Evolutionary conservation across 2,329 filamentous ascomycete species (phyloP), one percentile per base, ranked within the genome.

Genomic region (Keithomyces neogunnii): DNA sequence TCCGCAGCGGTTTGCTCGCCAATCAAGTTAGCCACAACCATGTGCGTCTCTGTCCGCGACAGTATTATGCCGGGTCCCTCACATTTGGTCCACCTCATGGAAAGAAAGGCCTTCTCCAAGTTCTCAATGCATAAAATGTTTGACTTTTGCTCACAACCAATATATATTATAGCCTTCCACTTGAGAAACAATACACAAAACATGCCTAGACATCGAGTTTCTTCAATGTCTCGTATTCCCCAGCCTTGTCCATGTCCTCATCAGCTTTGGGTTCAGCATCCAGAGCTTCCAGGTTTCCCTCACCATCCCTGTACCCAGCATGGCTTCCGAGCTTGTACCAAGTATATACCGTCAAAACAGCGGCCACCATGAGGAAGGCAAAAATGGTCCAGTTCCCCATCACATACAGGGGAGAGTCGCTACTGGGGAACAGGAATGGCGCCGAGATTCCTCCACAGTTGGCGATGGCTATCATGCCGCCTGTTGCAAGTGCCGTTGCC

Each of bases 301-400:
- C 47, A 39, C 54, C 57, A 31, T 59, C 56, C 31, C 63, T 50
- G 44, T 66, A 66, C 19, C 63, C 63, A 19, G 62, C 59, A 55
- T 65, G 62, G 48, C 57, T 61, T 30, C 63, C 63, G 48, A 65
- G 66, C 1, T 62, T 57, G 33, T 62, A 63, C 63, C 63, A 66
- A 28, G 62, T 58, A 36, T 63, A 65, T 9, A 57, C 19, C 5
- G 63, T 63, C 43, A 64, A 60, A 3, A 52, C 7, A 5, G 55
- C 60, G 3, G 63, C 59, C 3, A 56, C 44, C 9, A 60, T 51
- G 6, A 66, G 62, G 53, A 65, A 65, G 7, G 55, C 61, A 32
- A 66, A 66, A 3, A 66, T 62, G 10, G 63, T 66, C 63, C 63
- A 66, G 57, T 66, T 66, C 30, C 63, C 63, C 63, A 63, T 65